These are phyloP conservation scores for Quambalaria eucalypti DNA, from an alignment of 1,284 basidiomycete genomes.

Conservation along the genomic window DNA sequence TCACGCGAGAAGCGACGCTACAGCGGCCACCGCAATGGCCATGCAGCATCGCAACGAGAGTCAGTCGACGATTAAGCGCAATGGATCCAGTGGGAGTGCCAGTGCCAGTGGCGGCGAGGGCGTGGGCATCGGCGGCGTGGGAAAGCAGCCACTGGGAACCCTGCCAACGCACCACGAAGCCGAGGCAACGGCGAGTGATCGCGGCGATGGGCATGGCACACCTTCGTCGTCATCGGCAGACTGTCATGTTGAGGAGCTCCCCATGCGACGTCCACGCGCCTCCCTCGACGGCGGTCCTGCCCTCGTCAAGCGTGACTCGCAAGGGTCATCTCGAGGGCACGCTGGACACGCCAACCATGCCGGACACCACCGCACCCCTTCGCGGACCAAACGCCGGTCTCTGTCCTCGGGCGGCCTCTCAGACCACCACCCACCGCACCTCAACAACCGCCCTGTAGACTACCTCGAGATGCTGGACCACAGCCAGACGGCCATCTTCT, in stretches of 20 bases:
- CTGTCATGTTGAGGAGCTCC: no score
- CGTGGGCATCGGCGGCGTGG: neutral
- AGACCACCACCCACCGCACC: constrained; percentile 25
- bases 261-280: no score
- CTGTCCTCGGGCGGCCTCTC: constrained; percentile 52
- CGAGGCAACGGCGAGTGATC: no score
- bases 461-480: constrained; percentile 65
- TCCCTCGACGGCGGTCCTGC: no score
- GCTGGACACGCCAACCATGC: no score
- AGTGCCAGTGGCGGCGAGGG: neutral
- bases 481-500: constrained; percentile 71
- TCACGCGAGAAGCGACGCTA: neutral
- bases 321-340: constrained; percentile 22
- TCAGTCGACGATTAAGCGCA: constrained; percentile 49
- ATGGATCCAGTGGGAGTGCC: constrained; percentile 31
- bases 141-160: neutral
- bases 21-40: constrained; percentile 6
- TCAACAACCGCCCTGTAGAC: constrained; percentile 46
- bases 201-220: no score
- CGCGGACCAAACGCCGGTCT: constrained; percentile 84
- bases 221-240: no score
- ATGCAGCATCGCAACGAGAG: constrained; percentile 46
- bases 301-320: constrained; percentile 19
- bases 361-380: constrained; percentile 67
- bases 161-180: neutral